Evolutionary conservation across 257 asterid species (phyloP), one percentile per base, ranked within the genome.

Genomic region (Leonotis leonurus): DNA sequence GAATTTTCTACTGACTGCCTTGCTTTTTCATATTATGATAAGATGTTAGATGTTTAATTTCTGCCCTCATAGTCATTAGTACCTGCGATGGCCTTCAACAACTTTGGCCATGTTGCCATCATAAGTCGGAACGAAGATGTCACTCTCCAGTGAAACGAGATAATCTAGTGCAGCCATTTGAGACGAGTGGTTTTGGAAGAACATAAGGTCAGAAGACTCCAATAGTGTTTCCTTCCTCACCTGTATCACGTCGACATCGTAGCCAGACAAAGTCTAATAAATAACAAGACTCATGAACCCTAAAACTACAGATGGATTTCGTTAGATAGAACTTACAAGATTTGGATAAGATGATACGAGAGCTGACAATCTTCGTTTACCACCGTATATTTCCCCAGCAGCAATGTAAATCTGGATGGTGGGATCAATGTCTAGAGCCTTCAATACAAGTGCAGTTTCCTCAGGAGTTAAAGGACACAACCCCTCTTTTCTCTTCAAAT

Each of bases 61-160:
- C n/a, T n/a, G n/a, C n/a, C n/a, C n/a, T n/a, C n/a, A n/a, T n/a
- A n/a, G n/a, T n/a, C n/a, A 22, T 36, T 26, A 65, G 62, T 80
- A 87, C 99, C 99, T 89, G 73, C 97, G 95, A 75, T 89, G 97
- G 27, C 99, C 99, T 85, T 89, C 99, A 56, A 93, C 99, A 61
- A 93, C 97, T 82, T 87, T 93, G 56, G 99, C 99, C 99, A 93
- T 93, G 77, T 93, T 93, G 44, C 99, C 99, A 53, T 89, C 97
- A 58, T 93, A 93, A 0, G 99, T 93, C 21, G 97, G 99, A 62
- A 87, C 91, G 66, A 89, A 93, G 44, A 89, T 84, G 70, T 93
- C 95, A 48, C 99, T 93, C 80, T 93, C 96, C 49, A 87, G 70
- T 2, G 99, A 93, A 62, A 93, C 99, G 6, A 93, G 96, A 78